Percentiles rank a stretch among this genome's conserved stretches.
These are phyloP conservation scores for Eucalyptus urophylla DNA, from an alignment of 345 rosid genomes.

Conservation along the genomic window DNA sequence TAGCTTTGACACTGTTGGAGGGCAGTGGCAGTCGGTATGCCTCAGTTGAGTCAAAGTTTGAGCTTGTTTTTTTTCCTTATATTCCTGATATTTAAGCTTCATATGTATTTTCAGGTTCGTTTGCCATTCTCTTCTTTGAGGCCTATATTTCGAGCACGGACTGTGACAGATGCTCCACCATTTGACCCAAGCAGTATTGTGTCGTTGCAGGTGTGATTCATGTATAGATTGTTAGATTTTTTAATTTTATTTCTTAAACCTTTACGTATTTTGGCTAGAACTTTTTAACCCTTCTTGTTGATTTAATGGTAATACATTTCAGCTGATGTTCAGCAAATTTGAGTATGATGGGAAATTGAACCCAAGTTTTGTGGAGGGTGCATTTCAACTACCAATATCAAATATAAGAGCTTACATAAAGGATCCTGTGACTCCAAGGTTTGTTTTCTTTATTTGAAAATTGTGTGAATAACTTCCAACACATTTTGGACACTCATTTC, in stretches of 20 bases:
- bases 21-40: slow-evolving; percentile 89
- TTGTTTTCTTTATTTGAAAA: slow-evolving; percentile 68
- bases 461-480: slow-evolving; percentile 62
- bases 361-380: slow-evolving; percentile 78
- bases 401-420: slow-evolving; percentile 47
- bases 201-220: slow-evolving; percentile 61
- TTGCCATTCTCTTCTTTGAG: slow-evolving; percentile 75
- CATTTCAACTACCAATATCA: slow-evolving; percentile 75
- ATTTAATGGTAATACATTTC: neutral
- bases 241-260: neutral
- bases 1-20: slow-evolving; percentile 65
- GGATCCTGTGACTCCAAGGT: slow-evolving; percentile 88
- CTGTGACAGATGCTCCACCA: slow-evolving; percentile 65
- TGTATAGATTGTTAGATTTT: neutral
- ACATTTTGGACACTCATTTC: neutral
- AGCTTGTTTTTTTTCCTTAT: neutral
- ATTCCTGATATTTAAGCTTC: neutral
- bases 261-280: neutral
- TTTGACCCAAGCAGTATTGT: slow-evolving; percentile 56
- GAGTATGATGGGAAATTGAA: slow-evolving; percentile 93
- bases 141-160: slow-evolving; percentile 81
- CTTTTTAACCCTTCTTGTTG: neutral
- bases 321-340: slow-evolving; percentile 98
- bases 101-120: slow-evolving; percentile 26
- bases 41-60: neutral